Percentiles rank a stretch among this genome's conserved stretches.
Evolutionary conservation across 441 rosid species (phyloP).

Genomic region (Sinapis alba): DNA sequence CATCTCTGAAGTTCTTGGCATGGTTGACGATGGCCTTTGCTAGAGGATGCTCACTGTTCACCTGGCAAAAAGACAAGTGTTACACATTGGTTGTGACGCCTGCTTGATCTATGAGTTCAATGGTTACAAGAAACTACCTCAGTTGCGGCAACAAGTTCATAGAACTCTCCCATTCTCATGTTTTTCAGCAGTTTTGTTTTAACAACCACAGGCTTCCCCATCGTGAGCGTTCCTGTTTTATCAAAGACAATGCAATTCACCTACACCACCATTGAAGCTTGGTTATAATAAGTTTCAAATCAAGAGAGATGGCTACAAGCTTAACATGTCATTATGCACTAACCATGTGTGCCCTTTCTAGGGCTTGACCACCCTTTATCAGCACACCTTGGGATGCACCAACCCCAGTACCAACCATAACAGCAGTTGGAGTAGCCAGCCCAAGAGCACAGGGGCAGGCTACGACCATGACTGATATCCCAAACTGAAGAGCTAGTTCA

Average conservation of each 20-base stretch:
- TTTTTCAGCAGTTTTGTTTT: slow-evolving; percentile 67
- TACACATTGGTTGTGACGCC: neutral
- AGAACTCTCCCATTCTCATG: slow-evolving; percentile 69
- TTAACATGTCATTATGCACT: neutral
- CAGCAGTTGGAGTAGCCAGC: slow-evolving; percentile 96
- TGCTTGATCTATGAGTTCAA: neutral
- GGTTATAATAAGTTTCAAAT: neutral
- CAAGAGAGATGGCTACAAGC: neutral
- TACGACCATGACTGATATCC: slow-evolving; percentile 96
- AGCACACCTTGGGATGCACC: slow-evolving; percentile 96
- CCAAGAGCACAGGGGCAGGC: slow-evolving; percentile 98
- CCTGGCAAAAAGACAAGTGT: slow-evolving; percentile 43
- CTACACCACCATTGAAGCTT: slow-evolving; percentile 44
- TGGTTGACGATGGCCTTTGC: slow-evolving; percentile 85
- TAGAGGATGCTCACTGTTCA: slow-evolving; percentile 93
- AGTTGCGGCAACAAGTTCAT: slow-evolving; percentile 78
- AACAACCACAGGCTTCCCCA: slow-evolving; percentile 86
- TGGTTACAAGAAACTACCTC: slow-evolving; percentile 54
- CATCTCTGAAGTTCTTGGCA: slow-evolving; percentile 73
- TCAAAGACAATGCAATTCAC: slow-evolving; percentile 91
- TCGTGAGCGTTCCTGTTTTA: slow-evolving; percentile 94
- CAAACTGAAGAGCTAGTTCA: slow-evolving; percentile 90
- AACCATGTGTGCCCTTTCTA: slow-evolving; percentile 87
- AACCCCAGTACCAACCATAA: slow-evolving; percentile 99
- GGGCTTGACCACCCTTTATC: slow-evolving; percentile 93